phyloP scores from a whole-genome alignment of 2,329 filamentous ascomycete genomes.

The Thelonectria olida region DNA sequence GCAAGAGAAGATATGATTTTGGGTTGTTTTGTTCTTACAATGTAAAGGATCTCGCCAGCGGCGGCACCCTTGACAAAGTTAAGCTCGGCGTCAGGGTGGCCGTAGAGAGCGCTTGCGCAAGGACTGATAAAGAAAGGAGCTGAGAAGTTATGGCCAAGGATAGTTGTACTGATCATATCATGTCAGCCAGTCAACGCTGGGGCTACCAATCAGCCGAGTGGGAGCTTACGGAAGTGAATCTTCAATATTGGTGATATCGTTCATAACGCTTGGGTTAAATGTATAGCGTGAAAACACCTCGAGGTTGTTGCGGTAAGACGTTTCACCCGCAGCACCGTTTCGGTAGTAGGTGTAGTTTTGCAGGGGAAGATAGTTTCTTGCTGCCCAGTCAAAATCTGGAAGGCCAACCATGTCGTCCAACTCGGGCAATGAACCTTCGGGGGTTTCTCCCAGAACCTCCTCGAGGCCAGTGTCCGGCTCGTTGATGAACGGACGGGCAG shows the following conservation, averaged over 20 bases:
- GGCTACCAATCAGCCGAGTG: conserved; percentile 4
- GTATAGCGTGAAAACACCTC: conserved; percentile 61
- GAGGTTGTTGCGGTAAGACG: conserved; percentile 65
- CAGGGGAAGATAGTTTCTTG: conserved; percentile 56
- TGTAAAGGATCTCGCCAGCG: conserved; percentile 60
- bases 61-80: conserved; percentile 61
- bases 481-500: conserved; percentile 54
- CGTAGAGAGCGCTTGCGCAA: conserved; percentile 56
- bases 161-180: conserved; percentile 51
- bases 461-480: conserved; percentile 58
- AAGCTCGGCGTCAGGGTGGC: conserved; percentile 56
- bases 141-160: conserved; percentile 62
- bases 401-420: conserved; percentile 57
- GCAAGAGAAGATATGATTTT: too few relatives aligned
- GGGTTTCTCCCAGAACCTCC: conserved; percentile 46
- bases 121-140: conserved; percentile 65
- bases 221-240: conserved; percentile 47
- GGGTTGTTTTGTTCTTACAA: conserved; percentile 44
- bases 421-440: conserved; percentile 50
- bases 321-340: conserved; percentile 64
- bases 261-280: conserved; percentile 58
- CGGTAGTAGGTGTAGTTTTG: conserved; percentile 65
- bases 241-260: conserved; percentile 58
- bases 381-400: conserved; percentile 64
- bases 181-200: not conserved